phyloP scores from a whole-genome alignment of 75 land plant genomes.

The Cupressus sempervirens region DNA sequence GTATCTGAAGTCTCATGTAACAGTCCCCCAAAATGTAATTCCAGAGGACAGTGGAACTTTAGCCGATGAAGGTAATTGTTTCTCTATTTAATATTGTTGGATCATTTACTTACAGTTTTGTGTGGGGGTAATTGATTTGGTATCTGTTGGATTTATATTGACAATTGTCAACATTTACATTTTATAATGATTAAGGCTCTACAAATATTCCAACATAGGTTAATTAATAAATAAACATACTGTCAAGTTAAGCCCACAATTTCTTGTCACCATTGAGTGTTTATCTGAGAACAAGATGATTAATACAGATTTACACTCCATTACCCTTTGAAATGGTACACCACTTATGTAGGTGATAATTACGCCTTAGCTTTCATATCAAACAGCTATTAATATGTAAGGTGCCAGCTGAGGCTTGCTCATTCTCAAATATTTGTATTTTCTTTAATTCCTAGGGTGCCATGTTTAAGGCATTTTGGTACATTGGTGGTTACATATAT shows the following conservation, averaged over 20 bases:
- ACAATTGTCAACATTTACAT: background rate
- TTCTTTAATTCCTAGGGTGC: background rate
- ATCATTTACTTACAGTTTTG: background rate
- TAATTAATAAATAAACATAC: background rate
- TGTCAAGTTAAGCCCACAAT: background rate
- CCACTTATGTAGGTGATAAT: background rate
- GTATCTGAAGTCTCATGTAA: constrained; percentile 30
- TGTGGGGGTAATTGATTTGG: background rate
- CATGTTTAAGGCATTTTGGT: background rate
- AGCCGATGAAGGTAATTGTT: constrained; percentile 49
- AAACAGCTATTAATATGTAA: background rate
- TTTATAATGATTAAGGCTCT: background rate
- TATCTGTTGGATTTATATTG: background rate
- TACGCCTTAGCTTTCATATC: background rate
- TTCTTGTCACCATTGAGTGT: background rate
- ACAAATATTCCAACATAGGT: background rate
- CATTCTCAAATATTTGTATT: background rate
- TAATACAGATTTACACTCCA: background rate
- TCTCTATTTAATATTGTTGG: constrained; percentile 1
- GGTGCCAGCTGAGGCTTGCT: background rate
- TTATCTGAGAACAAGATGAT: background rate
- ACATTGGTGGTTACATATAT: background rate
- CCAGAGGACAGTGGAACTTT: constrained; percentile 38
- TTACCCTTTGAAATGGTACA: background rate
- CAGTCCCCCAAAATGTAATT: constrained; percentile 13